Evolutionary conservation across 2,329 filamentous ascomycete species (phyloP), one percentile per base, ranked within the genome.

Genomic region (Fusarium poae): DNA sequence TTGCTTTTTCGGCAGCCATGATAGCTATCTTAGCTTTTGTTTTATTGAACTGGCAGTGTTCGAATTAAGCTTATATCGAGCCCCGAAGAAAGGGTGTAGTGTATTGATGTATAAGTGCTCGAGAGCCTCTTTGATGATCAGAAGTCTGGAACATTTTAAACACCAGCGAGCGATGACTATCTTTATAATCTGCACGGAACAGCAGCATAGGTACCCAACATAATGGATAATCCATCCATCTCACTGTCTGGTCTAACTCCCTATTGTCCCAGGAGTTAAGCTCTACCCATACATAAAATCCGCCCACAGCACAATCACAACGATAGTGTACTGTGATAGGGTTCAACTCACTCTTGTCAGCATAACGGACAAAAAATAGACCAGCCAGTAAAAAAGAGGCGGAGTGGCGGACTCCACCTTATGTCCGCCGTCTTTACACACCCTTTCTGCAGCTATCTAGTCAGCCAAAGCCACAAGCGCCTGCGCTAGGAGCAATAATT

Each of bases 401-500:
- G 66, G 66, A 65, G 59, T 68, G 57, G 54, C 59, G 64, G 70
- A 72, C 61, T 71, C 68, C 68, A 74, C 70, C 50, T 46, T 25
- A 67, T 63, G 70, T 74, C 72, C 72, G 70, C 70, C 30, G 45
- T 34, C 34, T 18, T 49, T 44, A 56, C 54, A 62, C 52, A n/a
- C 58, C 57, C 62, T 59, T 49, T 46, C 46, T 55, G 16, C 53
- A 29, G 45, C 21, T 49, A 70, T 73, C 63, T 73, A 63, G 70
- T 74, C 68, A 74, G 72, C 72, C 48, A 51, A 65, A 67, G 50
- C 59, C 63, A 40, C 62, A 74, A 72, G 65, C 35, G 61, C 67
- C 67, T 57, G 65, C 72, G 59, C 60, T 64, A 62, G 56, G 27
- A 39, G 25, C 29, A 52, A 52, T 37, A 63, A 51, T 44, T 46